Conservation (phyloP, 2,329 filamentous ascomycete species). For the Colletotrichum theobromicola region DNA sequence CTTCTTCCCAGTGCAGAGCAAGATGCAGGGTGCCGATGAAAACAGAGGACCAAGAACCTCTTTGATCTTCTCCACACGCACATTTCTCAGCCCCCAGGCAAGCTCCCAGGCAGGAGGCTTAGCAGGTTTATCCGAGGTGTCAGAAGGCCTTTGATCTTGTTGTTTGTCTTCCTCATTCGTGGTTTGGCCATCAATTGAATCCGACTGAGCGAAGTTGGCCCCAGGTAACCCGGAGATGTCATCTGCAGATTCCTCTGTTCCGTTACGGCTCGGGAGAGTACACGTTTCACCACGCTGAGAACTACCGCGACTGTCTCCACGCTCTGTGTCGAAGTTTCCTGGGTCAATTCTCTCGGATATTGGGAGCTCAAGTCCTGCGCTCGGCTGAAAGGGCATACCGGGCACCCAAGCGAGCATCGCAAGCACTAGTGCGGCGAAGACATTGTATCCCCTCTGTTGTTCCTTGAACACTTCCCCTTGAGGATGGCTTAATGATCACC, state of each 20-base stretch:
- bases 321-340: neutral
- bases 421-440: neutral
- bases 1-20: rapidly evolving
- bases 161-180: neutral
- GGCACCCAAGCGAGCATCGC: neutral
- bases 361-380: neutral
- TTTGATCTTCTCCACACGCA: neutral
- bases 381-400: neutral
- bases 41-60: neutral
- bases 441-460: rapidly evolving
- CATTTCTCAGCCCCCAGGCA: no score
- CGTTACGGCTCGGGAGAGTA: neutral
- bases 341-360: neutral
- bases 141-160: neutral
- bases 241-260: neutral
- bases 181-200: no score
- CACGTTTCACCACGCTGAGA: rapidly evolving
- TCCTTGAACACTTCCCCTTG: neutral
- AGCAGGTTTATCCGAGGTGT: neutral
- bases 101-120: neutral
- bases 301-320: neutral
- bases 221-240: neutral
- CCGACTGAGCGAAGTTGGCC: no score
- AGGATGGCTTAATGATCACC: neutral
- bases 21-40: neutral